These are phyloP conservation scores for Leptomonas seymouri DNA, from an alignment of 208 protist species.

Conservation along the genomic window DNA sequence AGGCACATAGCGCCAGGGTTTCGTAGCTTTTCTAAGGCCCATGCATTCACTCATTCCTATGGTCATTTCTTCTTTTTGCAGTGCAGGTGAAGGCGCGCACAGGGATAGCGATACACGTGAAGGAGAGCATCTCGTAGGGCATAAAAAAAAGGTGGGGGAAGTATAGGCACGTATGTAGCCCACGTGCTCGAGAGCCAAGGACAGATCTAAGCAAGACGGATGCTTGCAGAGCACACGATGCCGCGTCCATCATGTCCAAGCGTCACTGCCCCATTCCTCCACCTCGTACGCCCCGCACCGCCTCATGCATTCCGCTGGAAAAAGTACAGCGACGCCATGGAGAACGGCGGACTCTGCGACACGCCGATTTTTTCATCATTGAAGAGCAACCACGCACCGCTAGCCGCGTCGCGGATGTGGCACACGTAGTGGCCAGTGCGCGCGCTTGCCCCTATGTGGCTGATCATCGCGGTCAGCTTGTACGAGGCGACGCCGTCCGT, in stretches of 20 bases:
- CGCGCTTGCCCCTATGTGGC: conserved; percentile 90
- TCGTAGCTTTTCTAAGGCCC: no score
- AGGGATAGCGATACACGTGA: no score
- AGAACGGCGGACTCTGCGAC: conserved; percentile 89
- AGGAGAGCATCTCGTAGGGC: neutral
- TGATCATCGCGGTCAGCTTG: conserved; percentile 86
- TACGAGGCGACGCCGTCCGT: conserved; percentile 73
- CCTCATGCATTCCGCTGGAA: conserved; percentile 55
- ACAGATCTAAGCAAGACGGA: no score
- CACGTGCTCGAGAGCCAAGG: no score
- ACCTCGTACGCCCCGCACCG: neutral
- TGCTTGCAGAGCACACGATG: no score
- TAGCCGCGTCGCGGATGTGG: conserved; percentile 79
- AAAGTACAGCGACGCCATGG: conserved; percentile 94
- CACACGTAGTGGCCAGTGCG: conserved; percentile 92
- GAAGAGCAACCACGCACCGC: conserved; percentile 91
- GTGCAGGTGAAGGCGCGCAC: neutral
- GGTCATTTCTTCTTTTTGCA: neutral
- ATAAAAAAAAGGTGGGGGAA: conserved; percentile 8
- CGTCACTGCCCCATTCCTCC: no score
- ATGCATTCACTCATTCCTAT: no score
- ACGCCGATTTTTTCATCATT: conserved; percentile 96
- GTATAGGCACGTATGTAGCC: neutral
- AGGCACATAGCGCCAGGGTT: no score
- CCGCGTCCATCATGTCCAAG: no score